Evolutionary conservation across 257 asterid genomes (phyloP).

Genomic region (Solanum bukasovii): DNA sequence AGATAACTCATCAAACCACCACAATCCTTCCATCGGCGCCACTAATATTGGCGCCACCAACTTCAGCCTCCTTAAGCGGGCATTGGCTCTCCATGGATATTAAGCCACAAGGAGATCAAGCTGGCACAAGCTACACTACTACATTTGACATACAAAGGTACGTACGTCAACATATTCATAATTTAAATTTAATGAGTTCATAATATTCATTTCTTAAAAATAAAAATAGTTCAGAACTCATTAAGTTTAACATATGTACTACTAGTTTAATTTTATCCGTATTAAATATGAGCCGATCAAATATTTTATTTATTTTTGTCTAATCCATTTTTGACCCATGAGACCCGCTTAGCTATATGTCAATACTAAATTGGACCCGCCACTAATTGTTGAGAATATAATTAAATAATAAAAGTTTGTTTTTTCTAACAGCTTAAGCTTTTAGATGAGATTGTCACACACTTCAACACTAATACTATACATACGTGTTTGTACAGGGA

Average conservation of each 20-base stretch:
- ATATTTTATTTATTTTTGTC: not conserved
- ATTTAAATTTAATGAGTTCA: not conserved
- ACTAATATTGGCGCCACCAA: not conserved
- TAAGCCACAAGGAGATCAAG: not conserved
- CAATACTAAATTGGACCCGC: not conserved
- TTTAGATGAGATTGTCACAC: too few relatives aligned
- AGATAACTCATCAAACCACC: not conserved
- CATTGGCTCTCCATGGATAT: conserved; percentile 66
- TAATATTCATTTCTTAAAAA: not conserved
- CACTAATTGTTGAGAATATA: not conserved
- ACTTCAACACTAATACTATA: not conserved
- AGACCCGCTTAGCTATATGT: not conserved
- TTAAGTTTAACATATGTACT: not conserved
- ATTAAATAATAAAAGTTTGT: too few relatives aligned
- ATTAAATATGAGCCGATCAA: not conserved
- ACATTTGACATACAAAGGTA: not conserved
- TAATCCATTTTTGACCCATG: not conserved
- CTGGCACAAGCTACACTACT: not conserved
- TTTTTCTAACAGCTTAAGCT: too few relatives aligned
- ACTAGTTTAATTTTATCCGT: not conserved
- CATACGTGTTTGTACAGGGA: not conserved
- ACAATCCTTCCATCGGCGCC: conserved; percentile 4
- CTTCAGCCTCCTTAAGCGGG: conserved; percentile 6
- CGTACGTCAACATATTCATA: not conserved
- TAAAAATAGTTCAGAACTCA: not conserved